Evolutionary conservation across 345 rosid genomes (phyloP).

Genomic region (Hypericum perforatum): DNA sequence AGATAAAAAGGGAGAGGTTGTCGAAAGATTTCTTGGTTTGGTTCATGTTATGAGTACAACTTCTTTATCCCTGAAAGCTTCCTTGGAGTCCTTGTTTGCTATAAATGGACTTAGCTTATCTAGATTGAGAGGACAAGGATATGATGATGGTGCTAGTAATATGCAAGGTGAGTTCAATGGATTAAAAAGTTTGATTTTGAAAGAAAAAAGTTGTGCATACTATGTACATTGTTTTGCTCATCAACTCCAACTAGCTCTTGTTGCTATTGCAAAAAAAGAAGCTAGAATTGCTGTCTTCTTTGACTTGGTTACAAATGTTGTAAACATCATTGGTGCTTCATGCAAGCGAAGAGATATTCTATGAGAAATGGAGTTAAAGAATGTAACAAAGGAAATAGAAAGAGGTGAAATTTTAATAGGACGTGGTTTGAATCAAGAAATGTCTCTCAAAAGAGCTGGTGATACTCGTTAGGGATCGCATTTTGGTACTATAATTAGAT

Average conservation of each 20-base stretch:
- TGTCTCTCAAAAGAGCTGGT: neutral
- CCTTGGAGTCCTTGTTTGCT: conserved; percentile 1
- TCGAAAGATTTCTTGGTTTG: conserved; percentile 7
- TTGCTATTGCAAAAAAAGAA: neutral
- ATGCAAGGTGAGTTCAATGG: neutral
- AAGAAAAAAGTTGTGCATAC: neutral
- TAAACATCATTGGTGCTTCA: conserved; percentile 3
- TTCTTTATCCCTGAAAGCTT: neutral
- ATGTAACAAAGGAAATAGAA: neutral
- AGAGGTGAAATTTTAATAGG: neutral
- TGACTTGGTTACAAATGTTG: neutral
- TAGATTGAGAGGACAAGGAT: conserved; percentile 3
- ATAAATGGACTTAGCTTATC: conserved; percentile 8
- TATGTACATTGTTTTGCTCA: conserved; percentile 7
- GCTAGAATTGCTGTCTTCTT: neutral
- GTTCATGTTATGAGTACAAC: conserved; percentile 1
- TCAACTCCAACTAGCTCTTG: conserved; percentile 3
- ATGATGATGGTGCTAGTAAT: conserved; percentile 15
- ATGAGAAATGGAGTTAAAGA: neutral
- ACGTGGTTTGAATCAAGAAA: neutral
- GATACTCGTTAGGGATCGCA: conserved; percentile 6
- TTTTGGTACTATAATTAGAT: neutral
- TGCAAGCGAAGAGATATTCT: neutral
- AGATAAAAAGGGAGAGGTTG: neutral
- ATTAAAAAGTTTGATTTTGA: neutral